These are phyloP conservation scores for Diutina rugosa DNA, from an alignment of 1,139 yeast genomes.

Conservation along the genomic window DNA sequence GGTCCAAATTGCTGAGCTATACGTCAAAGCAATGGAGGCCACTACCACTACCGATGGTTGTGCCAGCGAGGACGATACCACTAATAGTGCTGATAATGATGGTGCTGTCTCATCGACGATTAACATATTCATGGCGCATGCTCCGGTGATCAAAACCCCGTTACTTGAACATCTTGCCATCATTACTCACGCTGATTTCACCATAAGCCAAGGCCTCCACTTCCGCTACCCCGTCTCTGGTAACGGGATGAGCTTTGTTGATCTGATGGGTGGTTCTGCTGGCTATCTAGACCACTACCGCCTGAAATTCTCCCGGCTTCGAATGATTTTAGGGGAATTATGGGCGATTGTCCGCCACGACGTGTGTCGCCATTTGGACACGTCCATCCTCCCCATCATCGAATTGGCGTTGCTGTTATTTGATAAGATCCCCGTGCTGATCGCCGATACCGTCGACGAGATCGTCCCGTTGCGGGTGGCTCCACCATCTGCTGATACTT, in stretches of 20 bases:
- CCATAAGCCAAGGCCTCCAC: constrained; percentile 60
- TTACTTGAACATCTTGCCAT: constrained; percentile 57
- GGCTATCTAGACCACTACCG: constrained; percentile 48
- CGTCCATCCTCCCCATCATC: constrained; percentile 7
- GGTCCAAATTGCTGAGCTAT: constrained; percentile 53
- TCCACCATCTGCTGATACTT: constrained; percentile 2
- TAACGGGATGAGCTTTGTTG: constrained; percentile 57
- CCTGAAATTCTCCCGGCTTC: constrained; percentile 45
- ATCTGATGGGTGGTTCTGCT: constrained; percentile 20
- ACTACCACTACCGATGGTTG: too few relatives aligned
- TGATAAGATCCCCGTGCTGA: constrained; percentile 52
- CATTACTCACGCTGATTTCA: constrained; percentile 57
- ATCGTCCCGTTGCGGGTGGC: constrained; percentile 27
- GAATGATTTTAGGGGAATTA: constrained; percentile 49
- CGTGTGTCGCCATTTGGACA: constrained; percentile 20
- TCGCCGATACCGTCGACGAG: constrained; percentile 23
- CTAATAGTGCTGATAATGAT: background rate
- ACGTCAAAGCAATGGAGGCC: constrained; percentile 6
- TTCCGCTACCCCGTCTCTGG: constrained; percentile 62
- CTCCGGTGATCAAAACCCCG: constrained; percentile 55
- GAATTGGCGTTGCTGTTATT: constrained; percentile 48
- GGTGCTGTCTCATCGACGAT: constrained; percentile 15
- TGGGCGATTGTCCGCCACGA: constrained; percentile 51
- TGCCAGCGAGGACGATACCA: background rate
- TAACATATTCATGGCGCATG: constrained; percentile 53